Base-by-base conservation (phyloP, 2,329 filamentous ascomycete species). In the Esteya vermicola region DNA sequence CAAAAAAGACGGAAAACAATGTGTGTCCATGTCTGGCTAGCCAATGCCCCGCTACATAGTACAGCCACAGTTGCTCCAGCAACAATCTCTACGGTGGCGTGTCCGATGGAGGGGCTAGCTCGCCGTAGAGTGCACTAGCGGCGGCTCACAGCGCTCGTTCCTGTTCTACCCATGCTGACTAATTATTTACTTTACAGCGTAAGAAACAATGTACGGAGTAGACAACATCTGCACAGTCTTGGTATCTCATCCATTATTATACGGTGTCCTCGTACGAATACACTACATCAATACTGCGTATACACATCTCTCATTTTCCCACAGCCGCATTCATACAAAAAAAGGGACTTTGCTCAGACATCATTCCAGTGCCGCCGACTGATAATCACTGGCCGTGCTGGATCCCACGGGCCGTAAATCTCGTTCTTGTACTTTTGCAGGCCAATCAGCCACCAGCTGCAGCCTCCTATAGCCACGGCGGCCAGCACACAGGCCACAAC, bases 381-480 rank as follows among this genome's bases (percentile, higher is more conserved):
- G 53, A 85, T 76, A 47, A 91, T 88, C 41, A 91, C 75, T 9
- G 91, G 91, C 54, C 88, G 72, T 7, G 91, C 91, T 18, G 89
- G 88, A 62, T 98, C 91, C 91, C 91, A 98, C 1, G 91, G 91
- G 33, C 91, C 91, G 54, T 88, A 85, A 49, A 98, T 95, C 61
- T 96, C 91, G 57, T 96, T 96, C 67, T 98, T 98, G 62, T 96
- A 98, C 63, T 93, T 89, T 61, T 98, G 91, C 58, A 98, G 60
- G 9, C 86, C 84, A 53, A 98, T 96, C 47, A 98, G 63, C 88
- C 91, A 96, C 89, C 88, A 96, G 55, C 85, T 93, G 57, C 88
- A 95, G 12, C 86, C 81, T 2, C 89, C 91, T 76, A 95, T 93
- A 3, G 78, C 78, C 40, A 94, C 57, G 5, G 78, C 75, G 1